phyloP scores from a whole-genome alignment of 306 rosid genomes.

The Vigna trinervia region DNA sequence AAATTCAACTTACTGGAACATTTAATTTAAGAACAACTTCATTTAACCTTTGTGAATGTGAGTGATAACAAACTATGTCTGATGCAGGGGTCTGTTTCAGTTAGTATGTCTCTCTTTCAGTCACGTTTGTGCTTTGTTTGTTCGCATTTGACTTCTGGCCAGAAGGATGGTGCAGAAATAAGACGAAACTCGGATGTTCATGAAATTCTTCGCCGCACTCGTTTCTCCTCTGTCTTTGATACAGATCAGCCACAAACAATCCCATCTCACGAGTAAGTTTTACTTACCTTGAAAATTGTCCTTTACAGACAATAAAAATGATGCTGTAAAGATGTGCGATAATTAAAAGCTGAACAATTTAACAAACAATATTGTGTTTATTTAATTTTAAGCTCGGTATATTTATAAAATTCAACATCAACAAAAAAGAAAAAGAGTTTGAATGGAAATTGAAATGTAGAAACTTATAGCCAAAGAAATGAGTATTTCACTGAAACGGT shows the following conservation, averaged over 20 bases:
- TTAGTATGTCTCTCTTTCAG: slow-evolving; percentile 92
- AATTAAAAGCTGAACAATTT: neutral
- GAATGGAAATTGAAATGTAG: neutral
- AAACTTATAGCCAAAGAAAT: neutral
- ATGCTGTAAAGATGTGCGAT: neutral
- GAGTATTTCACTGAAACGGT: neutral
- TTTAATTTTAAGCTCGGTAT: neutral
- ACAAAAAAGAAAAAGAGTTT: neutral
- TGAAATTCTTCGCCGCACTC: slow-evolving; percentile 81
- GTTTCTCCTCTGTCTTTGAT: slow-evolving; percentile 74
- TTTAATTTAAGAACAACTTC: slow-evolving; percentile 18
- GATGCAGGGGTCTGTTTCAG: slow-evolving; percentile 91
- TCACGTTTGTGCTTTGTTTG: slow-evolving; percentile 92
- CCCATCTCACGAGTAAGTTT: slow-evolving; percentile 87
- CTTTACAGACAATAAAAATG: neutral
- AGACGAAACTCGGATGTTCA: slow-evolving; percentile 83
- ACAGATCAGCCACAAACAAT: slow-evolving; percentile 82
- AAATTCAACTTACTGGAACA: neutral
- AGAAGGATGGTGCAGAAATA: slow-evolving; percentile 82
- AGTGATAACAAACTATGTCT: slow-evolving; percentile 38
- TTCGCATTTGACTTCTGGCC: slow-evolving; percentile 96
- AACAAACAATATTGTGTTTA: neutral
- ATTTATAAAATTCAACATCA: neutral
- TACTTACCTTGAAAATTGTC: neutral
- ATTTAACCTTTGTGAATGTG: slow-evolving; percentile 15